phyloP scores from a whole-genome alignment of 345 rosid genomes.

The Punica granatum region DNA sequence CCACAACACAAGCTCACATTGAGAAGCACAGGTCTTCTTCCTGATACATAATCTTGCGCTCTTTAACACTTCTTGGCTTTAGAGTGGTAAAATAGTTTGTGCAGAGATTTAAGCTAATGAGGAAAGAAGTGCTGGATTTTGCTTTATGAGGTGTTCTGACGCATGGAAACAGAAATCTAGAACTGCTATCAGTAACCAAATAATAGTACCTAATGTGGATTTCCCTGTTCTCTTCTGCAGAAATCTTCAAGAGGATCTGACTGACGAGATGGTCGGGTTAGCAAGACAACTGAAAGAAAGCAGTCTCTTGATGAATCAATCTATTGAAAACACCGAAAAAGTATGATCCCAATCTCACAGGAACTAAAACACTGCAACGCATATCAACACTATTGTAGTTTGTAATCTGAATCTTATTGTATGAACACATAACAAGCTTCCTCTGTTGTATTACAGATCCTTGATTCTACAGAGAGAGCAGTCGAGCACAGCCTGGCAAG shows the following conservation, averaged over 20 bases:
- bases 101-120: background rate
- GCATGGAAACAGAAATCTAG: background rate
- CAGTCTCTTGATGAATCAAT: conserved; percentile 70
- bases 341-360: conserved; percentile 11
- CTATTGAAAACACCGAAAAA: conserved; percentile 75
- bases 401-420: background rate
- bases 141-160: background rate
- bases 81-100: background rate
- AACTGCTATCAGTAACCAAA: no score
- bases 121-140: background rate
- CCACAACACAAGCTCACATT: conserved; percentile 53
- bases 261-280: conserved; percentile 92
- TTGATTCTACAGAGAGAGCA: conserved; percentile 79
- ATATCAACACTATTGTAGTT: background rate
- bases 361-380: background rate
- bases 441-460: conserved; percentile 41
- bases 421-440: background rate
- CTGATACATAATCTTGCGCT: background rate
- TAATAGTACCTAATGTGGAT: background rate
- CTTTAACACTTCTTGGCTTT: background rate
- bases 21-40: conserved; percentile 64
- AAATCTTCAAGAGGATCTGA: conserved; percentile 76
- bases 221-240: conserved; percentile 22
- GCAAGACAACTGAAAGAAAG: conserved; percentile 84
- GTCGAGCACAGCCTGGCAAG: conserved; percentile 86